Evolutionary conservation across 2,329 filamentous ascomycete genomes (phyloP).

Genomic region (Claviceps maximensis): DNA sequence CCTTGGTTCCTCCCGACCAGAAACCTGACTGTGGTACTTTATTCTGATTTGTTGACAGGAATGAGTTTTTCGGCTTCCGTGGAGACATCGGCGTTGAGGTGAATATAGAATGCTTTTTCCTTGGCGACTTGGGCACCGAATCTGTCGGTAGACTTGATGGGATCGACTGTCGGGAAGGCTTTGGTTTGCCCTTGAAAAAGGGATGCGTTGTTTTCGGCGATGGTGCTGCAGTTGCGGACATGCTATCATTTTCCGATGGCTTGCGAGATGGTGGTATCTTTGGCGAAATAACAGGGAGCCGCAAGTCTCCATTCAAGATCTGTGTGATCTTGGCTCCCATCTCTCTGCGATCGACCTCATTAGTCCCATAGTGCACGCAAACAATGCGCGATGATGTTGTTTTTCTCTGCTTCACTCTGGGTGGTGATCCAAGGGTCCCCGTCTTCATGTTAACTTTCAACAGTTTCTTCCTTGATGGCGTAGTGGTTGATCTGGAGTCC

Average conservation of each 20-base stretch:
- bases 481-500: background rate
- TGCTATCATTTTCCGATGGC: background rate
- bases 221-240: constrained; percentile 7
- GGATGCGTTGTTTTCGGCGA: constrained; percentile 25
- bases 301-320: constrained; percentile 35
- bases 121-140: constrained; percentile 12
- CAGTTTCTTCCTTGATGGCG: constrained; percentile 27
- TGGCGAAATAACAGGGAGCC: constrained; percentile 13
- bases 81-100: constrained; percentile 42
- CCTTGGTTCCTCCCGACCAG: constrained; percentile 35
- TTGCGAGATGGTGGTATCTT: constrained; percentile 1
- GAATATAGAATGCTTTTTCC: constrained; percentile 29
- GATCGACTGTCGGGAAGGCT: constrained; percentile 11
- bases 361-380: constrained; percentile 45
- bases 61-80: constrained; percentile 22
- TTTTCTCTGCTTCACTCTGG: constrained; percentile 33
- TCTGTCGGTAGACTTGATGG: constrained; percentile 11
- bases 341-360: constrained; percentile 27
- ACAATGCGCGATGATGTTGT: constrained; percentile 30
- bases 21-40: constrained; percentile 28
- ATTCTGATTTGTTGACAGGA: constrained; percentile 15
- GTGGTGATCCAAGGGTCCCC: constrained; percentile 49
- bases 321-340: constrained; percentile 49
- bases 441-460: constrained; percentile 46
- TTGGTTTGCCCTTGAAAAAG: constrained; percentile 27